Conservation (phyloP, 805 yeast genomes). For the Millerozyma miso region DNA sequence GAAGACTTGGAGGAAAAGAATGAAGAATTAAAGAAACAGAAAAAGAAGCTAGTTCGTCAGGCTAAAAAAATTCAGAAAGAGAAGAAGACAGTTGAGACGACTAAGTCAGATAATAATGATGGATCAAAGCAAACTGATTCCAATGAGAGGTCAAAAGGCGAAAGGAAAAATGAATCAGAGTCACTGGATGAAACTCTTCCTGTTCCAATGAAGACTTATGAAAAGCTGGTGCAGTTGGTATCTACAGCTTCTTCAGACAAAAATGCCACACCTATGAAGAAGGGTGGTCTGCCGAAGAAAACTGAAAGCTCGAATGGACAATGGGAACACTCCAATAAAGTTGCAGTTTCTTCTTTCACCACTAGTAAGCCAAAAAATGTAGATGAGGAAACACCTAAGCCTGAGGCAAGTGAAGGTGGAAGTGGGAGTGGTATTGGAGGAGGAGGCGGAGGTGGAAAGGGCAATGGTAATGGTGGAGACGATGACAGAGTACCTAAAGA, state of each 20-base stretch:
- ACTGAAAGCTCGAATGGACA: no score
- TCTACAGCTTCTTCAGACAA: no score
- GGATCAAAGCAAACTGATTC: constrained; percentile 8
- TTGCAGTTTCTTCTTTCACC: no score
- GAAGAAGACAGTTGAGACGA: background rate
- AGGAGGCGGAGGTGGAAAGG: constrained; percentile 3
- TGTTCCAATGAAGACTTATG: background rate
- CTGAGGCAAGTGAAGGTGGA: background rate
- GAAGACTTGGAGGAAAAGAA: constrained; percentile 28
- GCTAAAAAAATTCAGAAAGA: constrained; percentile 12
- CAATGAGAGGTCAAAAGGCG: constrained; percentile 1
- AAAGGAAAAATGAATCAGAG: constrained; percentile 5
- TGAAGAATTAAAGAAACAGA: constrained; percentile 24
- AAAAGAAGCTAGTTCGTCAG: constrained; percentile 20
- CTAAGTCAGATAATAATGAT: constrained; percentile 4
- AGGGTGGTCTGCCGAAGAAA: no score
- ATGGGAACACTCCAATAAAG: no score
- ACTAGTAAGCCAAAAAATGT: no score
- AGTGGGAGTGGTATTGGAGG: background rate
- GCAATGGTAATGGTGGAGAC: constrained; percentile 2
- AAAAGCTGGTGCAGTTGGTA: background rate
- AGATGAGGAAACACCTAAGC: no score
- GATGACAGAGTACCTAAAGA: constrained; percentile 4
- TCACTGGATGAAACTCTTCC: constrained; percentile 1
- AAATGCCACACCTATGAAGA: no score